These are phyloP conservation scores for Naegleria lovaniensis DNA, from an alignment of 208 protist species.

Conservation along the genomic window DNA sequence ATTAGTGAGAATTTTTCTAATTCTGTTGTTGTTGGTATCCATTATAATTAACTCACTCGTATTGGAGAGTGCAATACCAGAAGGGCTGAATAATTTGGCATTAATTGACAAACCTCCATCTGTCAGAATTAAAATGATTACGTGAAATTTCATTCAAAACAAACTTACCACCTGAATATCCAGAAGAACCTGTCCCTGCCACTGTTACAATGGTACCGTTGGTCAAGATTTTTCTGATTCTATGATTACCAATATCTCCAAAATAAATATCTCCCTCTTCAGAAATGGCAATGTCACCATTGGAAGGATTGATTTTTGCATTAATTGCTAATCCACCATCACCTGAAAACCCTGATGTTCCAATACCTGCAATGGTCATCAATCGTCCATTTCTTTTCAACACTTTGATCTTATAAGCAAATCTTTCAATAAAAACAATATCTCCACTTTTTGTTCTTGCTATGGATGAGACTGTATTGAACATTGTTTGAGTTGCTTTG, in stretches of 20 bases:
- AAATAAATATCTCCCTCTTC: neutral
- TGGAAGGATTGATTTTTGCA: neutral
- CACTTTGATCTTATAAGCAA: neutral
- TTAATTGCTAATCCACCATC: neutral
- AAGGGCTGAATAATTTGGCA: neutral
- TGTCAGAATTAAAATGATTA: too few species aligned
- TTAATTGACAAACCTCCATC: neutral
- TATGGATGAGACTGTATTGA: neutral
- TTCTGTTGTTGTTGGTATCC: neutral
- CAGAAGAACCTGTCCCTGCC: neutral
- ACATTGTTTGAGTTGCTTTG: neutral
- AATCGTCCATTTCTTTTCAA: neutral
- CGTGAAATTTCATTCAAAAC: too few species aligned
- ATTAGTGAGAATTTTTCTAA: neutral
- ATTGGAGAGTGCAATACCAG: neutral
- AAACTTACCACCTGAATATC: neutral
- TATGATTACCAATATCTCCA: neutral
- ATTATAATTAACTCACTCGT: neutral
- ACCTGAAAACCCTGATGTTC: neutral
- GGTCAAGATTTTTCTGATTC: neutral
- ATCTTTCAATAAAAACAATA: neutral
- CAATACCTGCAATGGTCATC: neutral
- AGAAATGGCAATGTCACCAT: neutral
- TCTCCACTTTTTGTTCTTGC: neutral
- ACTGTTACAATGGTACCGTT: neutral